phyloP scores from a whole-genome alignment of 345 rosid genomes.

The Hibiscus syriacus region DNA sequence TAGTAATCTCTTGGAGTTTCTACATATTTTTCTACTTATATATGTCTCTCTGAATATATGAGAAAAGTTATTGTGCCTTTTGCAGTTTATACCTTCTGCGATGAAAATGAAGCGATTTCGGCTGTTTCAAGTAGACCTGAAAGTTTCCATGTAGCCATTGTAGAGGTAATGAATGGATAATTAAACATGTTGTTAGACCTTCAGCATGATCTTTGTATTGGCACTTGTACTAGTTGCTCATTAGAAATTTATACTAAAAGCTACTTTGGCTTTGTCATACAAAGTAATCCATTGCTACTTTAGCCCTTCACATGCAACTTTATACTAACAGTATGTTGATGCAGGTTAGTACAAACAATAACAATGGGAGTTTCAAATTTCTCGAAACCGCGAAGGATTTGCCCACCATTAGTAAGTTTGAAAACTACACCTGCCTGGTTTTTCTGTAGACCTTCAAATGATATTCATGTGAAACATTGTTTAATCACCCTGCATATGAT shows the following conservation, averaged over 20 bases:
- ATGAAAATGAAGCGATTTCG: slow-evolving; percentile 68
- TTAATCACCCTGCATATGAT: not conserved
- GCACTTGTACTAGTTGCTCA: not conserved
- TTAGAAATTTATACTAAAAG: not conserved
- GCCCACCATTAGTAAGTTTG: slow-evolving; percentile 77
- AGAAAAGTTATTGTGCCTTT: slow-evolving; percentile 8
- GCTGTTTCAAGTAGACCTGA: slow-evolving; percentile 52
- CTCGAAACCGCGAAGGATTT: slow-evolving; percentile 71
- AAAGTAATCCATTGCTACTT: not conserved
- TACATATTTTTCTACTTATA: slow-evolving; percentile 5
- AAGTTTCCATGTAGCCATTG: slow-evolving; percentile 78
- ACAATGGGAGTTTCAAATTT: slow-evolving; percentile 56
- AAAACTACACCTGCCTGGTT: not conserved
- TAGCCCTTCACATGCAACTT: not conserved
- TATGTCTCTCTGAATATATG: not conserved
- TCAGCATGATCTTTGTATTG: not conserved
- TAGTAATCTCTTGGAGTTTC: slow-evolving; percentile 3
- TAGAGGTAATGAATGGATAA: slow-evolving; percentile 48
- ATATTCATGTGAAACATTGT: not conserved
- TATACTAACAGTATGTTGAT: slow-evolving; percentile 11
- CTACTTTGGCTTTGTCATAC: not conserved
- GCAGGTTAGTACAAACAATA: slow-evolving; percentile 43
- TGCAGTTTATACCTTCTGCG: slow-evolving; percentile 65
- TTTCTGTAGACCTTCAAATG: not conserved
- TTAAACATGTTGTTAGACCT: not conserved